These are phyloP conservation scores for Adansonia grandidieri DNA, from an alignment of 441 rosid genomes.

Conservation along the genomic window DNA sequence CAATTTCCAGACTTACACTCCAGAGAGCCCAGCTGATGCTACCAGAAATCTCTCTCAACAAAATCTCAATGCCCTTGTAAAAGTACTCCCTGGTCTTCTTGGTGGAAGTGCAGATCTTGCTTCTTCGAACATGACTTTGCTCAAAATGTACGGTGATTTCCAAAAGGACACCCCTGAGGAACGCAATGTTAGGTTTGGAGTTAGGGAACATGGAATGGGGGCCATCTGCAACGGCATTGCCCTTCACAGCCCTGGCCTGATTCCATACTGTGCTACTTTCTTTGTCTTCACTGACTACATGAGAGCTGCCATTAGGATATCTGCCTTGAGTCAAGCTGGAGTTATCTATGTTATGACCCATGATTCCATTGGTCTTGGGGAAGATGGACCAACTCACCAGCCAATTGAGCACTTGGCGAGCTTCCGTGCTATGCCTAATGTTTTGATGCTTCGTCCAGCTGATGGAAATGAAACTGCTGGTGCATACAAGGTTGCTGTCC, in stretches of 20 bases:
- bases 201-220: conserved; percentile 93
- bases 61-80: conserved; percentile 74
- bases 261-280: conserved; percentile 93
- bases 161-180: conserved; percentile 84
- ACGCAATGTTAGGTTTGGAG: conserved; percentile 84
- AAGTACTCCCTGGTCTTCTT: conserved; percentile 73
- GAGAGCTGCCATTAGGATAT: conserved; percentile 85
- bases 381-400: conserved; percentile 96
- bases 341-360: conserved; percentile 95
- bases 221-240: conserved; percentile 87
- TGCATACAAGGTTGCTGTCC: conserved; percentile 75
- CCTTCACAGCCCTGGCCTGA: conserved; percentile 72
- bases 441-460: conserved; percentile 86
- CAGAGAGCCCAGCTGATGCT: conserved; percentile 79
- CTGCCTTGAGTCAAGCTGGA: conserved; percentile 75
- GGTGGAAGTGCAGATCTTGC: conserved; percentile 97
- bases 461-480: conserved; percentile 93
- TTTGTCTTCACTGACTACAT: conserved; percentile 96
- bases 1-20: conserved; percentile 63
- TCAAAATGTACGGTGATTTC: conserved; percentile 85
- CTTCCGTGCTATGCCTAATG: conserved; percentile 95
- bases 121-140: conserved; percentile 86
- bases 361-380: conserved; percentile 94
- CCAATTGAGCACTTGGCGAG: conserved; percentile 92
- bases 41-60: conserved; percentile 84